phyloP scores from a whole-genome alignment of 306 rosid genomes.

The Malus asiatica region DNA sequence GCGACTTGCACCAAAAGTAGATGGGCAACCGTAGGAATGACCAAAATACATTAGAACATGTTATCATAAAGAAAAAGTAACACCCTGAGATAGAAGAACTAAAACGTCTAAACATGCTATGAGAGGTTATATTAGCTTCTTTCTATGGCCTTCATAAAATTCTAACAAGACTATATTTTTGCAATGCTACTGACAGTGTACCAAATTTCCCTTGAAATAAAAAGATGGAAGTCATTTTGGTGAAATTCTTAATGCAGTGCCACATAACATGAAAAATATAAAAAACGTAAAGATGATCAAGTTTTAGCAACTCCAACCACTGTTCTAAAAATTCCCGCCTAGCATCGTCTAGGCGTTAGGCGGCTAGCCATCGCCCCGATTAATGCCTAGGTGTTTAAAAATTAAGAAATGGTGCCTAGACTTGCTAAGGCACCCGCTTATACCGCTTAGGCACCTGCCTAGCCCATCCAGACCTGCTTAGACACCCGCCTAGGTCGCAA shows the following conservation, averaged over 20 bases:
- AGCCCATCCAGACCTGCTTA: too few species aligned
- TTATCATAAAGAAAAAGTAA: constrained; percentile 10
- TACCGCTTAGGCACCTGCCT: too few species aligned
- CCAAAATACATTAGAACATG: constrained; percentile 12
- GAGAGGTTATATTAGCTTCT: background rate
- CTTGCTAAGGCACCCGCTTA: too few species aligned
- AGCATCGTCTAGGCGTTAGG: too few species aligned
- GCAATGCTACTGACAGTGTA: too few species aligned
- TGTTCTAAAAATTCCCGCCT: too few species aligned
- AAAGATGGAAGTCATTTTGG: background rate
- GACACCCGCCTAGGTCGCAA: too few species aligned
- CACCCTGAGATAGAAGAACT: too few species aligned
- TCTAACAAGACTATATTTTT: background rate
- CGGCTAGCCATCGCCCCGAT: too few species aligned
- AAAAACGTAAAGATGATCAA: background rate
- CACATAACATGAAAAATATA: background rate
- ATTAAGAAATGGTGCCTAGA: too few species aligned
- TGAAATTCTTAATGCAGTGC: background rate
- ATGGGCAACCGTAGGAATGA: constrained; percentile 73
- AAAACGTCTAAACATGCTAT: background rate
- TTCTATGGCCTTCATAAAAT: background rate
- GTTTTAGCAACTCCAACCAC: background rate
- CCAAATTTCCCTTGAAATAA: background rate
- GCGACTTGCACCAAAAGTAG: constrained; percentile 92
- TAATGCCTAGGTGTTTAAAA: too few species aligned